Percentiles rank a stretch among this genome's conserved stretches.
Conservation (phyloP, 768 basidiomycete species). For the Candolleomyces eurysporus region DNA sequence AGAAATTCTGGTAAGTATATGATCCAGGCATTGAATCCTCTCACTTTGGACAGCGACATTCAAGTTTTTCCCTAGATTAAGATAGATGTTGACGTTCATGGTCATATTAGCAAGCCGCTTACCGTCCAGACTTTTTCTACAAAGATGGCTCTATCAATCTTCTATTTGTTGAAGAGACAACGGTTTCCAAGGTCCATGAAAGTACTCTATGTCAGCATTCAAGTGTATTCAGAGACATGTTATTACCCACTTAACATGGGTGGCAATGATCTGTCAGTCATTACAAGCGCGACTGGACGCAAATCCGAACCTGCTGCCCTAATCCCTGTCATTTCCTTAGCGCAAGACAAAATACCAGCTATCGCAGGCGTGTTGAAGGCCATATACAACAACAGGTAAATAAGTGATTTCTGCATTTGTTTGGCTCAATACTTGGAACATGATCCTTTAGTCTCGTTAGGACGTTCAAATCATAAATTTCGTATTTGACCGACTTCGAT, state of each 20-base stretch:
- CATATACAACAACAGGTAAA: constrained; percentile 3
- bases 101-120: neutral
- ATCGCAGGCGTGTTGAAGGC: neutral
- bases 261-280: too few species aligned
- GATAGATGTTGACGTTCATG: too few species aligned
- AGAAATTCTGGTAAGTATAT: too few species aligned
- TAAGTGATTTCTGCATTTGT: too few species aligned
- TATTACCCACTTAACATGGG: neutral
- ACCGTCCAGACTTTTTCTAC: constrained; percentile 3
- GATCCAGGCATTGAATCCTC: too few species aligned
- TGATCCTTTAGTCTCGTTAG: too few species aligned
- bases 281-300: neutral
- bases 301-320: neutral
- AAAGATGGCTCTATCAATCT: constrained; percentile 3
- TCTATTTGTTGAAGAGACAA: constrained; percentile 5
- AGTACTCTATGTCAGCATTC: constrained; percentile 11
- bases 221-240: constrained; percentile 11
- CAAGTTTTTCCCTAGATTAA: too few species aligned
- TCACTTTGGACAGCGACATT: too few species aligned
- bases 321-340: neutral
- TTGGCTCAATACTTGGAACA: too few species aligned
- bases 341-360: neutral
- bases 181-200: constrained; percentile 10
- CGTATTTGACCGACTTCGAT: too few species aligned
- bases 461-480: too few species aligned